Percentiles rank a stretch among this genome's conserved stretches.
These are phyloP conservation scores for Aschersonia sp. DNA, from an alignment of 2,329 filamentous ascomycete genomes.

Conservation along the genomic window DNA sequence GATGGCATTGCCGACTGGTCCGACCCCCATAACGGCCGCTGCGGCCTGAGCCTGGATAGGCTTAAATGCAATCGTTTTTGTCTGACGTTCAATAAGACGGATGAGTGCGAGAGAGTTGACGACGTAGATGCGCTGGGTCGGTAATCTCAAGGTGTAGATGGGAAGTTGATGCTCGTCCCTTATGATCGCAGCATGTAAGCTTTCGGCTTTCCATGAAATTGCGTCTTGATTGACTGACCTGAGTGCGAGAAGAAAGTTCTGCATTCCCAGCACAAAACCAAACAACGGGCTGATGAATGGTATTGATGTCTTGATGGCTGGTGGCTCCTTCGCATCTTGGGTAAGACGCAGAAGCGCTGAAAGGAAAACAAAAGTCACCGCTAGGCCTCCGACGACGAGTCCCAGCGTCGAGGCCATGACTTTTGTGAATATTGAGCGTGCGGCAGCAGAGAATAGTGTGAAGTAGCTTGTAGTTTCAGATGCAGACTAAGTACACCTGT, in stretches of 20 bases:
- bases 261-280: neutral
- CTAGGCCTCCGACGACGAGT: neutral
- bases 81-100: neutral
- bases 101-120: neutral
- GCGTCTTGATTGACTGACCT: neutral
- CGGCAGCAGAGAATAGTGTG: neutral
- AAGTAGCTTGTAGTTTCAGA: neutral
- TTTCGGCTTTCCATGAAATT: neutral
- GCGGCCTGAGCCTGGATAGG: neutral
- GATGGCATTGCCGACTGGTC: neutral
- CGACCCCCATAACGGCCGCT: neutral
- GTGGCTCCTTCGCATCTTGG: neutral
- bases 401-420: neutral
- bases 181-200: neutral
- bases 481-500: neutral
- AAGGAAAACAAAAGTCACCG: neutral
- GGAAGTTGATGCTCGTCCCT: neutral
- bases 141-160: neutral
- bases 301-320: neutral
- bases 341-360: neutral
- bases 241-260: neutral
- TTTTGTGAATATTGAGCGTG: neutral
- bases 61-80: neutral
- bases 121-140: neutral
- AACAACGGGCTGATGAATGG: neutral